Evolutionary conservation across 2,329 filamentous ascomycete species (phyloP).

Genomic region (Trichoderma simmonsii): DNA sequence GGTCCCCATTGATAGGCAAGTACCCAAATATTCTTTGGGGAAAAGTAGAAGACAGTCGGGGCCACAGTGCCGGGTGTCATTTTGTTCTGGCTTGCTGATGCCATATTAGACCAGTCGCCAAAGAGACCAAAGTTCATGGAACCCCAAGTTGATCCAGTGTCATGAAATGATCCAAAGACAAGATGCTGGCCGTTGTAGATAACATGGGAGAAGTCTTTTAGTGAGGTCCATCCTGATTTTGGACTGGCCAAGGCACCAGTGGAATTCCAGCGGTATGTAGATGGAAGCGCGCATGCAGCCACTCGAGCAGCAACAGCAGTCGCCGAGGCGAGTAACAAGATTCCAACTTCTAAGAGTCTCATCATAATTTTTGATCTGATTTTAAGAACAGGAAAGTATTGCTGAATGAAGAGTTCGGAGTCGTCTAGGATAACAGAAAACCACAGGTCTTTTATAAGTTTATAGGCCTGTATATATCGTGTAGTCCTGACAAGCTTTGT

Average conservation of each 20-base stretch:
- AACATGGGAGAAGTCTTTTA: constrained; percentile 4
- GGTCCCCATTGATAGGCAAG: constrained; percentile 7
- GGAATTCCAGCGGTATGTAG: constrained; percentile 4
- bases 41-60: background rate
- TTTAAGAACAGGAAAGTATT: background rate
- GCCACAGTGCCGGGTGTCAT: background rate
- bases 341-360: background rate
- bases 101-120: background rate
- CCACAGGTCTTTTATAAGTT: background rate
- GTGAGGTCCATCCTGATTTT: background rate
- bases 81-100: background rate
- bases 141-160: background rate
- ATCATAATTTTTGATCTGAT: background rate
- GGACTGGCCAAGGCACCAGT: background rate
- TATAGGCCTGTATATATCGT: background rate
- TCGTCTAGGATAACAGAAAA: background rate
- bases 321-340: background rate
- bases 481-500: background rate
- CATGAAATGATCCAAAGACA: background rate
- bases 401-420: background rate
- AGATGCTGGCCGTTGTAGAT: constrained; percentile 6
- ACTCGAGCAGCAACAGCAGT: background rate
- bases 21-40: background rate
- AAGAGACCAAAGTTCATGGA: constrained; percentile 8
- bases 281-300: background rate